Percentiles rank a stretch among this genome's conserved stretches.
phyloP scores from a whole-genome alignment of 2,329 filamentous ascomycete genomes.

The Orbilia ellipsospora region DNA sequence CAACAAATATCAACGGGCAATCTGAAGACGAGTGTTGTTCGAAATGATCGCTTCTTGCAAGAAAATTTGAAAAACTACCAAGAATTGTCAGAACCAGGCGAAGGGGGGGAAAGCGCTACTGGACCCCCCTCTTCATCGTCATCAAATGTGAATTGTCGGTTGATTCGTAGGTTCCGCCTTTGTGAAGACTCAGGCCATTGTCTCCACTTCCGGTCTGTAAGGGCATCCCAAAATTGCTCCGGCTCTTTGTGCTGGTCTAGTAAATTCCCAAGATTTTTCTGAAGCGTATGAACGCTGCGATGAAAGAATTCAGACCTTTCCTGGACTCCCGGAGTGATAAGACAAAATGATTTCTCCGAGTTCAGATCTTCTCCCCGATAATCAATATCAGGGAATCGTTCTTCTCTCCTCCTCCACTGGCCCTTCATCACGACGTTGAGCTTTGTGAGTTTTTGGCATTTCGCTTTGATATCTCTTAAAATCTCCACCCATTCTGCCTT shows the following conservation, averaged over 20 bases:
- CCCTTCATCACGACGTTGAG: constrained; percentile 24
- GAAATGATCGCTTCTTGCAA: too few relatives aligned
- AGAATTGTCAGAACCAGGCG: constrained; percentile 15
- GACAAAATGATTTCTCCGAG: constrained; percentile 8
- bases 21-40: too few relatives aligned
- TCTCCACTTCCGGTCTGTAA: constrained; percentile 33
- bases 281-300: constrained; percentile 8
- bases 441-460: constrained; percentile 4
- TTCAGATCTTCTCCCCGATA: constrained; percentile 16
- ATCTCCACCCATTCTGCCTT: constrained; percentile 36
- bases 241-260: constrained; percentile 20
- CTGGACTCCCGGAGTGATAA: constrained; percentile 14
- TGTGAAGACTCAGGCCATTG: constrained; percentile 33
- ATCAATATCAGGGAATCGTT: constrained; percentile 35
- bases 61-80: too few relatives aligned
- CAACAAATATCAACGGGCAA: too few relatives aligned
- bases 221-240: constrained; percentile 33
- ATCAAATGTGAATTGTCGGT: constrained; percentile 31
- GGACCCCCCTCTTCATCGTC: constrained; percentile 20
- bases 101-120: constrained; percentile 17
- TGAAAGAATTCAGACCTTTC: constrained; percentile 20
- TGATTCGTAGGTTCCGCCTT: constrained; percentile 24
- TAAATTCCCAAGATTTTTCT: constrained; percentile 22
- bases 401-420: constrained; percentile 30
- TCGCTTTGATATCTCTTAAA: constrained; percentile 15